These are phyloP conservation scores for Gossypium schwendimanii DNA, from an alignment of 441 rosid species.

Conservation along the genomic window DNA sequence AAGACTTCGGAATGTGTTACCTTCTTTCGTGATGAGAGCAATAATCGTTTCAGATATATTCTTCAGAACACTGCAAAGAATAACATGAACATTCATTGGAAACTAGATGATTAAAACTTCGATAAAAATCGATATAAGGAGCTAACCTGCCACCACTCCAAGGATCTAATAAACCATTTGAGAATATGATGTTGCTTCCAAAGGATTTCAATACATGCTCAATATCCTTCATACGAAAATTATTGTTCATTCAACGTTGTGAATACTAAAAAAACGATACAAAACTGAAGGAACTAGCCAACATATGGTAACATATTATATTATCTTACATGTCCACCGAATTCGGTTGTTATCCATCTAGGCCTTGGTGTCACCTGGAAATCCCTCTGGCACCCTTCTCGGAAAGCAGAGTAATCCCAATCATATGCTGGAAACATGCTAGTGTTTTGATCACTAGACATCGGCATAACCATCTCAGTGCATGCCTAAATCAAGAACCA, in stretches of 20 bases:
- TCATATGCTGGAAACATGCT: conserved; percentile 63
- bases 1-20: conserved; percentile 28
- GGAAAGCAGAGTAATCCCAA: conserved; percentile 51
- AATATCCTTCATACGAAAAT: conserved; percentile 43
- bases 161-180: conserved; percentile 83
- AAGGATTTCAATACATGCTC: conserved; percentile 48
- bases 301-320: neutral
- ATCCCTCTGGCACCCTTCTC: conserved; percentile 52
- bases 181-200: conserved; percentile 87
- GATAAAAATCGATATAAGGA: conserved; percentile 2
- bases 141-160: conserved; percentile 87
- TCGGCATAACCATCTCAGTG: conserved; percentile 93
- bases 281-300: neutral
- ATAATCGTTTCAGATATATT: conserved; percentile 61
- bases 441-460: conserved; percentile 48
- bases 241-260: neutral
- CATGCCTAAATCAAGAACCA: conserved; percentile 49
- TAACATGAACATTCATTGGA: conserved; percentile 17
- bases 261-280: neutral
- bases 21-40: conserved; percentile 79
- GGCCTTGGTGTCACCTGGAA: conserved; percentile 65
- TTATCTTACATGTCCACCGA: conserved; percentile 76
- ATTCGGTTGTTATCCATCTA: conserved; percentile 66
- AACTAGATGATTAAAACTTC: neutral
- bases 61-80: conserved; percentile 58